Base-by-base conservation (phyloP, 2,329 filamentous ascomycete species). In the Gnomoniopsis sp. region DNA sequence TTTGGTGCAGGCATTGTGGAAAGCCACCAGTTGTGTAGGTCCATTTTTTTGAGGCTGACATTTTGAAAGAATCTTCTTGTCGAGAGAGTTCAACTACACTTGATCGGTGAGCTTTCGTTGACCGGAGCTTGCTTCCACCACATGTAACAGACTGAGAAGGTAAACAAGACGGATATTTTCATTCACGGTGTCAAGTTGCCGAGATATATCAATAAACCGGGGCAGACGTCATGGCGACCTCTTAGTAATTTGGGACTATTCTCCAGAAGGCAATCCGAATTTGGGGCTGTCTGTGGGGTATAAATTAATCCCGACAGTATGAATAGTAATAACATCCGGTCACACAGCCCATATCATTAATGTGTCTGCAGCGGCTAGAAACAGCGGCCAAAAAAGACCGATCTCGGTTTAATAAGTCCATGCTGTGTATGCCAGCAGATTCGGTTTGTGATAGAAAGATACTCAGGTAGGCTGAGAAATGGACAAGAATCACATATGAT, bases 1-100 rank as follows among this genome's bases (percentile, higher is more conserved):
- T 47, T 19, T 54, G 52, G n/a, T 48, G 52, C 19, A 54, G 52
- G 41, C 26, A 54, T 48, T 54, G 52, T 23, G 52, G 52, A n/a
- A 54, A 54, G 52, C 52, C 52, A 3, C 52, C 43, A 21, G 30
- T 34, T n/a, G 41, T 55, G 44, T 55, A 48, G 10, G 52, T 55
- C 52, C 52, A 55, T 34, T 48, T 55, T 21, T 55, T 55, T 26
- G 12, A n/a, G 2, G 52, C 36, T 6, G 52, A 26, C 52, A 55
- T 48, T n/a, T 33, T 30, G n/a, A n/a, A 21, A 14, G 38, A n/a
- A 12, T 19, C 8, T 43, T n/a, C 17, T 49, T 12, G 4, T n/a
- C 2, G 10, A 6, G 2, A 22, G 21, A 36, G 38, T 6, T 15
- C 38, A 6, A n/a, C 3, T 41, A 41, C n/a, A n/a, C 8, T 38